Conservation (phyloP, 75 land plant genomes). For the Selaginella moellendorffii region DNA sequence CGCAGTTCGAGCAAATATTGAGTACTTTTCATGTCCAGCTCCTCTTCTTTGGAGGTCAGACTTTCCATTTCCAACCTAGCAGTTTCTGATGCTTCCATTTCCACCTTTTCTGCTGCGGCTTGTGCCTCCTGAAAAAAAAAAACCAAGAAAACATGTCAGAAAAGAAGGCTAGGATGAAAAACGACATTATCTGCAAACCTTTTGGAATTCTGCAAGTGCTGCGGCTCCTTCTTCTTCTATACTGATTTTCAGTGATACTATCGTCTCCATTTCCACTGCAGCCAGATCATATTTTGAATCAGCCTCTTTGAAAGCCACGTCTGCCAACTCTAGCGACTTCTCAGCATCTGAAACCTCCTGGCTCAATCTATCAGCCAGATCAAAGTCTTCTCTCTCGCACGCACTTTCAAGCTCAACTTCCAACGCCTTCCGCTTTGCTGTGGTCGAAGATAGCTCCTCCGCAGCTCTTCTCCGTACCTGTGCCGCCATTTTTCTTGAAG, state of each 20-base stretch:
- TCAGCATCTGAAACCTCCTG: slow-evolving; percentile 35
- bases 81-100: slow-evolving; percentile 24
- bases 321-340: slow-evolving; percentile 20
- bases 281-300: slow-evolving; percentile 41
- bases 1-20: slow-evolving; percentile 34
- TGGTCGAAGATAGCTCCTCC: slow-evolving; percentile 23
- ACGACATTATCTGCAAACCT: too few species aligned
- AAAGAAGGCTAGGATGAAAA: too few species aligned
- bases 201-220: slow-evolving; percentile 29
- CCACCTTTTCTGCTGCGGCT: slow-evolving; percentile 23
- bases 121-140: slow-evolving; percentile 23
- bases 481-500: slow-evolving; percentile 33
- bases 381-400: slow-evolving; percentile 79
- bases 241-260: slow-evolving; percentile 33
- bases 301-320: slow-evolving; percentile 26
- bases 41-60: slow-evolving; percentile 35
- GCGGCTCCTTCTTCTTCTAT: slow-evolving; percentile 47
- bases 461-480: slow-evolving; percentile 40
- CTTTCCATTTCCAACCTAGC: slow-evolving; percentile 30
- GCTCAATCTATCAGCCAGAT: slow-evolving; percentile 50
- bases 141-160: background rate
- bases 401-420: slow-evolving; percentile 61
- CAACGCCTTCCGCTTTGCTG: slow-evolving; percentile 27
- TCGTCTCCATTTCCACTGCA: slow-evolving; percentile 40
- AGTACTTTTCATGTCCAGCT: slow-evolving; percentile 34